Evolutionary conservation across 768 basidiomycete species (phyloP), one percentile per base, ranked within the genome.

Genomic region (Tulasnella sp.): DNA sequence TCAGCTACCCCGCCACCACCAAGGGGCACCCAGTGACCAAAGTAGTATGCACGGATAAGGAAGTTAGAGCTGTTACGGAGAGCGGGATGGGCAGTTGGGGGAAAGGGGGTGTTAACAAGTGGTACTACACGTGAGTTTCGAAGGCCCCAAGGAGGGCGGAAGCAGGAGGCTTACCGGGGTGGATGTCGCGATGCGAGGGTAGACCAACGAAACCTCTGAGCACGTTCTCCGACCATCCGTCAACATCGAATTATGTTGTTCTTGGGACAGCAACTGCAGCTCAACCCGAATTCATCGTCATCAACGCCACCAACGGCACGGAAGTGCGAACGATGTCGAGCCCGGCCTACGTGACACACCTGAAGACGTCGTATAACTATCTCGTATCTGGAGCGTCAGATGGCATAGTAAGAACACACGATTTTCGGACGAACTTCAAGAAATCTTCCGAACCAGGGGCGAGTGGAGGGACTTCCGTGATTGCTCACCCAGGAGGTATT

Each of bases 71-170:
- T 20, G 85, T 90, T 80, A 90, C 91, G 41, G 83, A 90, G 64
- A 73, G 42, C 9, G 93, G 94, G 20, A 80, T 96, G 44, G 94
- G 94, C 48, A 90, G 92, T 48, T 96, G 94, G 94, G 86, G 90
- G 18, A 96, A 95, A 85, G 95, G 94, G 72, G 95, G 94, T 40
- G 88, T 91, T 85, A 96, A 94, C 86, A 94, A 92, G 85, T 96
- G 94, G 94, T 93, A 88, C 83, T 90, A 88, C 85, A 89, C 89
- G 94, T 94, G 83, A 83, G 92, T 85, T 44, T 22, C 80, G 24
- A 16, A 40, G 44, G 1, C 14, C 11, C 16, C 9, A 22, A 78
- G 20, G 69, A 72, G 31, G 40, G 34, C 31, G 34, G 34, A 34
- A 14, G 31, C 69, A 1, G 64, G 12, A 74, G 28, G 81, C 34